phyloP scores from a whole-genome alignment of 805 yeast species.

The Jamesozyma rosinii region DNA sequence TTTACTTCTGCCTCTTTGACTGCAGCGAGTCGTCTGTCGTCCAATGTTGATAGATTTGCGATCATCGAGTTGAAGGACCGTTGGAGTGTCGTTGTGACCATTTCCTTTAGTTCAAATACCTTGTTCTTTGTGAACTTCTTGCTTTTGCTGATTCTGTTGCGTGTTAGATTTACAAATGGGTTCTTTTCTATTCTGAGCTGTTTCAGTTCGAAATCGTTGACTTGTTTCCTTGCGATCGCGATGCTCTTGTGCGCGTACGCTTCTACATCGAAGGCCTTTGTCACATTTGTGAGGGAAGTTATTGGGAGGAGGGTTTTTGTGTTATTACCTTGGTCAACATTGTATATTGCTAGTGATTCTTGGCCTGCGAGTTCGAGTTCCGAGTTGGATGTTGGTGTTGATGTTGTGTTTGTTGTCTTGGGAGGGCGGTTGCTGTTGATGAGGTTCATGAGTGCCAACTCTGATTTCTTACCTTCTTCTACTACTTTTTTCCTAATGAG shows the following conservation, averaged over 20 bases:
- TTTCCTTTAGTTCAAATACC: slow-evolving; percentile 3
- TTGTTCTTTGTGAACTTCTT: background rate
- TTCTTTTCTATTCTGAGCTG: slow-evolving; percentile 16
- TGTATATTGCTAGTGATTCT: slow-evolving; percentile 11
- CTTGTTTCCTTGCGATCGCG: slow-evolving; percentile 30
- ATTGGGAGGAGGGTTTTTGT: background rate
- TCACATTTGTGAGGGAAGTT: background rate
- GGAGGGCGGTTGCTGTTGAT: slow-evolving; percentile 5
- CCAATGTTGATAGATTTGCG: slow-evolving; percentile 10
- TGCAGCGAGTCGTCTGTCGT: slow-evolving; percentile 16
- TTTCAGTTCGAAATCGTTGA: slow-evolving; percentile 18
- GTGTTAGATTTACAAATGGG: slow-evolving; percentile 23
- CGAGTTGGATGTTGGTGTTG: background rate
- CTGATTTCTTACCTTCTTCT: slow-evolving; percentile 74
- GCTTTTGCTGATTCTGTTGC: background rate
- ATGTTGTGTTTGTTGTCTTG: slow-evolving; percentile 3
- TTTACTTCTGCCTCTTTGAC: slow-evolving; percentile 28
- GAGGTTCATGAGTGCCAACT: slow-evolving; percentile 48
- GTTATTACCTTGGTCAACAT: slow-evolving; percentile 2
- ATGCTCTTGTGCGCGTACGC: slow-evolving; percentile 46
- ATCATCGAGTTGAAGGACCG: slow-evolving; percentile 15
- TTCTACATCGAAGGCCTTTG: slow-evolving; percentile 43
- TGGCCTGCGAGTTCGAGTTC: slow-evolving; percentile 7
- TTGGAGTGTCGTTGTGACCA: slow-evolving; percentile 7
- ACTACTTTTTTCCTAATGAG: slow-evolving; percentile 62